Conservation (phyloP, 1,139 yeast species). For the Nakaseomyces uthaithaninus region DNA sequence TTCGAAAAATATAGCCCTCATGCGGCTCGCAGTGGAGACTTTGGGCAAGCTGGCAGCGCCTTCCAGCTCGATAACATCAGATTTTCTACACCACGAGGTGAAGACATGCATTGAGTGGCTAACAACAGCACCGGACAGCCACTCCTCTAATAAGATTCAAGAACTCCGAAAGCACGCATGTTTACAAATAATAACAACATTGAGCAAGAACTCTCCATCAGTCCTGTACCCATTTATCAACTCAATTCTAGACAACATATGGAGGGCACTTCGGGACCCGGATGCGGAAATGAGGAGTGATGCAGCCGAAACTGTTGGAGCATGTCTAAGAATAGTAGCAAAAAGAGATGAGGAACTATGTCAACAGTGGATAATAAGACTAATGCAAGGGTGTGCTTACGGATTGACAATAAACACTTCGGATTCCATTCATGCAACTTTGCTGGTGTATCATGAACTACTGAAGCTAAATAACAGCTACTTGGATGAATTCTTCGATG, state of each 20-base stretch:
- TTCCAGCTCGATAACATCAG: conserved; percentile 83
- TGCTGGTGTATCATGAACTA: conserved; percentile 74
- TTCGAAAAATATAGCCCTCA: conserved; percentile 72
- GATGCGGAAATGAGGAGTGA: conserved; percentile 70
- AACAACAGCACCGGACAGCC: conserved; percentile 41
- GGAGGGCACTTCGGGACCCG: conserved; percentile 80
- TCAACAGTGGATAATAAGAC: conserved; percentile 62
- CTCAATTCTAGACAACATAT: conserved; percentile 73
- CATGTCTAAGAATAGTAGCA: conserved; percentile 69
- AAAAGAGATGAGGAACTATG: conserved; percentile 69
- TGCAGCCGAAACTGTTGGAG: conserved; percentile 72
- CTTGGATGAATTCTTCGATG: conserved; percentile 63
- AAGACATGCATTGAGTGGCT: conserved; percentile 88
- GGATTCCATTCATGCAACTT: conserved; percentile 78
- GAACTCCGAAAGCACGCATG: conserved; percentile 89
- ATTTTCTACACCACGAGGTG: conserved; percentile 87
- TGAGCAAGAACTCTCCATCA: conserved; percentile 84
- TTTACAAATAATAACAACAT: conserved; percentile 68
- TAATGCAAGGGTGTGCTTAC: conserved; percentile 54
- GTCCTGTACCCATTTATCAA: conserved; percentile 69
- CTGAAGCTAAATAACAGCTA: conserved; percentile 57
- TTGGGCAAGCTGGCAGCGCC: conserved; percentile 84
- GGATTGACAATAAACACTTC: conserved; percentile 44
- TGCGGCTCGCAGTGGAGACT: conserved; percentile 79
- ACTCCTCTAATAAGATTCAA: conserved; percentile 52